Conservation (phyloP, 768 basidiomycete species). For the Lentinula guzmanii region DNA sequence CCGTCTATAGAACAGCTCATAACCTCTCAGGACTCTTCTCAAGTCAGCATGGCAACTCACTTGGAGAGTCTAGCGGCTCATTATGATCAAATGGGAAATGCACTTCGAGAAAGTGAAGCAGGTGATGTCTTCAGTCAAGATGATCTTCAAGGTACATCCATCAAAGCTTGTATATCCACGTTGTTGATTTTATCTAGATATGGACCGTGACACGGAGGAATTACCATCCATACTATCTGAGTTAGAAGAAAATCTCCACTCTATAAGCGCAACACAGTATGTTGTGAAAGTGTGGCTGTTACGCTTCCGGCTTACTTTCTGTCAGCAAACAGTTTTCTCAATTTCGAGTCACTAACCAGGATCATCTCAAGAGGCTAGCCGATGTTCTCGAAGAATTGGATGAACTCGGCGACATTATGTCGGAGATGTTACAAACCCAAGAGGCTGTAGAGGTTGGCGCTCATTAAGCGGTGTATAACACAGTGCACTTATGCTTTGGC, state of each 20-base stretch:
- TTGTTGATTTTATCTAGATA: slow-evolving; percentile 38
- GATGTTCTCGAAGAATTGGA: slow-evolving; percentile 60
- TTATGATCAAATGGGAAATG: slow-evolving; percentile 71
- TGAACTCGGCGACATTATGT: slow-evolving; percentile 74
- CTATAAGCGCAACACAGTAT: slow-evolving; percentile 55
- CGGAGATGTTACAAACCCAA: slow-evolving; percentile 67
- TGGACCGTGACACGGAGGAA: slow-evolving; percentile 78
- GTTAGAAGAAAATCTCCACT: slow-evolving; percentile 50
- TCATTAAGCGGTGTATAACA: background rate
- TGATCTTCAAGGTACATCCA: slow-evolving; percentile 54
- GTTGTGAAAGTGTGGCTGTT: slow-evolving; percentile 15
- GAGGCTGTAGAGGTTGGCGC: slow-evolving; percentile 57
- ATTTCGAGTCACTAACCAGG: slow-evolving; percentile 35
- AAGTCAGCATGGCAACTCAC: slow-evolving; percentile 64
- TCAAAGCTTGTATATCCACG: background rate
- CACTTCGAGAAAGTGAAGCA: slow-evolving; percentile 61
- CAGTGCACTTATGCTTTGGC: background rate
- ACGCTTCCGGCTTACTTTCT: slow-evolving; percentile 1
- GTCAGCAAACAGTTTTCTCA: slow-evolving; percentile 45
- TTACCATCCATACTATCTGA: slow-evolving; percentile 71
- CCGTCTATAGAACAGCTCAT: slow-evolving; percentile 43
- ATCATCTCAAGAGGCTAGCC: slow-evolving; percentile 44
- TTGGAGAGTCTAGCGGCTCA: slow-evolving; percentile 69
- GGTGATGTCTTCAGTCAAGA: slow-evolving; percentile 63
- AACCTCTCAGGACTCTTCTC: slow-evolving; percentile 49